Conservation (phyloP, 495 filamentous ascomycete genomes). For the Xylaria scruposa region DNA sequence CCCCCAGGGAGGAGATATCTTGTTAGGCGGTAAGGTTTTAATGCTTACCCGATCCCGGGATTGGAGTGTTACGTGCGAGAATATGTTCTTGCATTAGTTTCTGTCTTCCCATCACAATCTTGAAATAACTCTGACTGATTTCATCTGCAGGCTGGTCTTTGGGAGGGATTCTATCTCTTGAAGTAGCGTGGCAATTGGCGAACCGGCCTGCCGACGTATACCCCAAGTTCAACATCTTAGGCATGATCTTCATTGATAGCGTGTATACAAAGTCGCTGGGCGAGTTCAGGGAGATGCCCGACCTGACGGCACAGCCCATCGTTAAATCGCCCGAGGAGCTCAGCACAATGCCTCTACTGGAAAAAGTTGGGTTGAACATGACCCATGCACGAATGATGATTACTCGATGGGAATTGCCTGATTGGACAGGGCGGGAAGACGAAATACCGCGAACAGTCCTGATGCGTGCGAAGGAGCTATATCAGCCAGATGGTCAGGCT, state of each 20-base stretch:
- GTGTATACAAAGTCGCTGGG: conserved; percentile 40
- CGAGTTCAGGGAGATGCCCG: conserved; percentile 24
- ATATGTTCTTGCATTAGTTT: neutral
- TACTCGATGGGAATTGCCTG: conserved; percentile 43
- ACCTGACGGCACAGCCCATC: conserved; percentile 22
- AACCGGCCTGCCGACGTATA: conserved; percentile 24
- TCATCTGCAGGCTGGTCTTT: conserved; percentile 50
- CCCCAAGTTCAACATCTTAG: conserved; percentile 40
- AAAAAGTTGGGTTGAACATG: conserved; percentile 47
- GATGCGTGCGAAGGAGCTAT: conserved; percentile 44
- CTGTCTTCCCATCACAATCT: too few species aligned
- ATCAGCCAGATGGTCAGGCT: conserved; percentile 32
- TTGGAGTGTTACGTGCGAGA: neutral
- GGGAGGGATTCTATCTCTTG: conserved; percentile 51
- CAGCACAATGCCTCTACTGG: conserved; percentile 43
- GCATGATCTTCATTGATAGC: conserved; percentile 55
- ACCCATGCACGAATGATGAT: conserved; percentile 47
- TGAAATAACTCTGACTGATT: neutral
- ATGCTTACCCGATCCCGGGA: too few species aligned
- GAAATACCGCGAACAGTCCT: conserved; percentile 46
- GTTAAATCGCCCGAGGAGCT: conserved; percentile 39
- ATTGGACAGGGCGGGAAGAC: conserved; percentile 34
- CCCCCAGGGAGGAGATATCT: conserved; percentile 43
- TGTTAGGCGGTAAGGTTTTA: conserved; percentile 28
- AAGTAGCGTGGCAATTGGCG: conserved; percentile 47